A percentile compares a stretch with the other conserved stretches of the same genome.
Evolutionary conservation across 2,329 filamentous ascomycete species (phyloP).

Genomic region (Curvularia spicifera): DNA sequence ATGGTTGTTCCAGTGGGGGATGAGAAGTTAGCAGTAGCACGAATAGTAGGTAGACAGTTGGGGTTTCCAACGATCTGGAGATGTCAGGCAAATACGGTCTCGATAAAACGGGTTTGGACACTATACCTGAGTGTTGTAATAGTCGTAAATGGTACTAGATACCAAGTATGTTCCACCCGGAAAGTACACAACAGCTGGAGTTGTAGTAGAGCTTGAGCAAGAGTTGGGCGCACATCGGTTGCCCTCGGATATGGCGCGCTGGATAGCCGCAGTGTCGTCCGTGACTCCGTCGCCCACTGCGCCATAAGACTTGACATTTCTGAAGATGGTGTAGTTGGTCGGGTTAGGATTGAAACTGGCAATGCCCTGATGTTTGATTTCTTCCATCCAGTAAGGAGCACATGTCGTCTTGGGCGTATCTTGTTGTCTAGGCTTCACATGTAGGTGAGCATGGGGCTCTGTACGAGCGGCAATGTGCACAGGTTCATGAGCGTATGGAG

Average conservation of each 20-base stretch:
- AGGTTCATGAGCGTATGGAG: conserved; percentile 17
- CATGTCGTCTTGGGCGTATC: conserved; percentile 25
- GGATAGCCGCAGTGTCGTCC: conserved; percentile 62
- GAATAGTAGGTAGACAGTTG: conserved; percentile 61
- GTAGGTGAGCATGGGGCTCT: conserved; percentile 10
- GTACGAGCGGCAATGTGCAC: conserved; percentile 19
- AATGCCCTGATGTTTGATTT: conserved; percentile 52
- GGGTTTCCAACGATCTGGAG: conserved; percentile 63
- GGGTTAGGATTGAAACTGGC: conserved; percentile 49
- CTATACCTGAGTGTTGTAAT: conserved; percentile 64
- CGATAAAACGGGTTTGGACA: not conserved
- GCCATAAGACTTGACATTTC: conserved; percentile 54
- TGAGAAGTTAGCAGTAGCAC: conserved; percentile 60
- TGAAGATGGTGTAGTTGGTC: conserved; percentile 50
- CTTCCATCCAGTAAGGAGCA: conserved; percentile 50
- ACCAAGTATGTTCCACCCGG: conserved; percentile 65
- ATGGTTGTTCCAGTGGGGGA: conserved; percentile 56
- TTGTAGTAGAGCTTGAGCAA: conserved; percentile 56
- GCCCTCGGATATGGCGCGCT: conserved; percentile 51
- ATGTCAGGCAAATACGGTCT: conserved; percentile 8
- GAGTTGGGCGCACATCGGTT: conserved; percentile 51
- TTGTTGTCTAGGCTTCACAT: conserved; percentile 23
- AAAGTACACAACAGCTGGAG: conserved; percentile 64
- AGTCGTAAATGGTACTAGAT: conserved; percentile 64
- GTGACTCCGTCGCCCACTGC: conserved; percentile 47